Percentiles rank a stretch among this genome's conserved stretches.
Evolutionary conservation across 1,284 basidiomycete species (phyloP).

Genomic region (Cryptococcus wingfieldii): DNA sequence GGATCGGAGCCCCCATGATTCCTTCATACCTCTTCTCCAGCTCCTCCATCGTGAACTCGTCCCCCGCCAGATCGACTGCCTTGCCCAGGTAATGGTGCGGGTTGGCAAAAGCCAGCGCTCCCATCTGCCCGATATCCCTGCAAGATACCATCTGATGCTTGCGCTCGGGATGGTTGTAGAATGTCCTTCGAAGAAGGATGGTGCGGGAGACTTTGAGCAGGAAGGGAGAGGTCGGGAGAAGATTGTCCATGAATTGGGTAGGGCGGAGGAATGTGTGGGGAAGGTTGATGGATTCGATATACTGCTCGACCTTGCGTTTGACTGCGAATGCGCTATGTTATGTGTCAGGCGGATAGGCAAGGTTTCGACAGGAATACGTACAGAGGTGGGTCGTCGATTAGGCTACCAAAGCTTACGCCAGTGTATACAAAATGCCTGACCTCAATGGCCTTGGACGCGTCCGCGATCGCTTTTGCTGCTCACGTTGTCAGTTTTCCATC

Average conservation of each 20-base stretch:
- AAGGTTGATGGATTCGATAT: constrained; percentile 10
- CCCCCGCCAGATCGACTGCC: constrained; percentile 21
- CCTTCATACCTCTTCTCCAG: constrained; percentile 19
- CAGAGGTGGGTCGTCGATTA: background rate
- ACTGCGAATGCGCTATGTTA: no score
- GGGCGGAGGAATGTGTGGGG: constrained; percentile 15
- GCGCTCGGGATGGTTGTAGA: constrained; percentile 14
- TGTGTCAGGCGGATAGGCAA: no score
- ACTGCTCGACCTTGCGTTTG: constrained; percentile 12
- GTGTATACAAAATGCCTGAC: constrained; percentile 3
- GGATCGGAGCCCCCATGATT: constrained; percentile 14
- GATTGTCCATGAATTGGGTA: constrained; percentile 20
- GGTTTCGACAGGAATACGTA: no score
- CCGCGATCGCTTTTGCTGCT: constrained; percentile 33
- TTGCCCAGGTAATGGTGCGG: constrained; percentile 8
- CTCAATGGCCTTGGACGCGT: constrained; percentile 34
- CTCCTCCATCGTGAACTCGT: constrained; percentile 19
- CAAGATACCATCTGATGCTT: constrained; percentile 19
- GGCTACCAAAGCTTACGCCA: no score
- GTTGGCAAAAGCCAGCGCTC: constrained; percentile 19
- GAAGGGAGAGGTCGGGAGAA: constrained; percentile 16
- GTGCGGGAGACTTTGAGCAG: constrained; percentile 23
- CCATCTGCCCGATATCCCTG: constrained; percentile 24
- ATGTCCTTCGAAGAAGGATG: constrained; percentile 21
- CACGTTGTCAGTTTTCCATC: background rate